Percentiles rank a stretch among this genome's conserved stretches.
phyloP scores from a whole-genome alignment of 139 green algal genomes.

The Pleodorina starrii region DNA sequence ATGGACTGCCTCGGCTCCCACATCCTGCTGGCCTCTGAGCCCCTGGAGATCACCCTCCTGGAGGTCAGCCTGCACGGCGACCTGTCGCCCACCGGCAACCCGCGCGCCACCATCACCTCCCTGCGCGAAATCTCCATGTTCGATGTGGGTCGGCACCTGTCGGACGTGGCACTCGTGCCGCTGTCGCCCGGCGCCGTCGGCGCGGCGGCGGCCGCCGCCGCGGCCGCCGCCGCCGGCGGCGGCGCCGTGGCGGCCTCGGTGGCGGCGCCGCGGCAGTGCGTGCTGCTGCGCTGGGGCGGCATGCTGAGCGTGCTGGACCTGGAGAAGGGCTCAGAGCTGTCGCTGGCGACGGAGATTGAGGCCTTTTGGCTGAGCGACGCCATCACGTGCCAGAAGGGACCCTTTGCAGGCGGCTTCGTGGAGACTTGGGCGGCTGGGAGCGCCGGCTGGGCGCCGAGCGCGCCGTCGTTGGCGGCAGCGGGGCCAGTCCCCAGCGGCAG shows the following conservation, averaged over 20 bases:
- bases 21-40: slow-evolving; percentile 82
- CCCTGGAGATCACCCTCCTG: slow-evolving; percentile 87
- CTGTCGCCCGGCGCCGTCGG: slow-evolving; percentile 7
- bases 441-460: not conserved
- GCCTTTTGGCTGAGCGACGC: slow-evolving; percentile 82
- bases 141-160: slow-evolving; percentile 71
- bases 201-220: not conserved
- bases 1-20: slow-evolving; percentile 85
- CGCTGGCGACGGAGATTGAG: slow-evolving; percentile 73
- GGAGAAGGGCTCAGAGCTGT: slow-evolving; percentile 78
- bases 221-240: not conserved
- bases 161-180: slow-evolving; percentile 62
- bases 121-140: slow-evolving; percentile 91
- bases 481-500: too few species aligned
- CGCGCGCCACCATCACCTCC: slow-evolving; percentile 56
- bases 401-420: not conserved
- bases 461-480: too few species aligned
- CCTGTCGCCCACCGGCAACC: slow-evolving; percentile 61
- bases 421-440: not conserved
- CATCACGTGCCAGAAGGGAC: slow-evolving; percentile 10
- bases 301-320: slow-evolving; percentile 91
- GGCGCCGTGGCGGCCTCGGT: not conserved
- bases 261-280: slow-evolving; percentile 71
- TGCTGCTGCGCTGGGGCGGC: slow-evolving; percentile 89
- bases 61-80: slow-evolving; percentile 75